Conservation (phyloP, 805 yeast genomes). For the Metschnikowia rubicola region DNA sequence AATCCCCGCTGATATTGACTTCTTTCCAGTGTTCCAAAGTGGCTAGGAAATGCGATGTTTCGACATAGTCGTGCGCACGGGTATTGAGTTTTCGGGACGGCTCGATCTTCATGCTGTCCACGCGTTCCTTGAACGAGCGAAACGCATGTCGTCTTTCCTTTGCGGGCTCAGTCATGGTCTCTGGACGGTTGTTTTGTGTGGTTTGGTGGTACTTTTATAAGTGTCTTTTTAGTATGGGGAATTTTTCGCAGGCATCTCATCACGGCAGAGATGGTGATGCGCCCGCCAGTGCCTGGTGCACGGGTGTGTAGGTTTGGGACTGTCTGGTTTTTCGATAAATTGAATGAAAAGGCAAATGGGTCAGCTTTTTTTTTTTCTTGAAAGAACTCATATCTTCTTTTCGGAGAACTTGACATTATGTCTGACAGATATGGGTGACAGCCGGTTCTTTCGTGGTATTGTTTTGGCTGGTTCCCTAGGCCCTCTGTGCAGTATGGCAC, state of each 20-base stretch:
- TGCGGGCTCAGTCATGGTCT: constrained; percentile 3
- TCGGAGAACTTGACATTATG: too few species aligned
- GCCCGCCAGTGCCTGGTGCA: constrained; percentile 7
- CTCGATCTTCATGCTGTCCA: constrained; percentile 80
- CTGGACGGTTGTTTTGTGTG: too few species aligned
- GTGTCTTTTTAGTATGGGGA: not conserved
- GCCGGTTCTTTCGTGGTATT: too few species aligned
- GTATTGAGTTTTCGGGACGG: constrained; percentile 54
- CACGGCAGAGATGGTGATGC: not conserved
- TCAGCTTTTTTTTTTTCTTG: too few species aligned
- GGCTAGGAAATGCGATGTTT: constrained; percentile 73
- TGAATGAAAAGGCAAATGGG: not conserved
- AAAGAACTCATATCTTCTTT: too few species aligned
- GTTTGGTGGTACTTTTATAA: too few species aligned
- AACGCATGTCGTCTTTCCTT: constrained; percentile 52
- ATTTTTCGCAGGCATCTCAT: constrained; percentile 15
- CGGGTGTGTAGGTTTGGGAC: constrained; percentile 5
- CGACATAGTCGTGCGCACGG: constrained; percentile 67
- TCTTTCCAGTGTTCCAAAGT: constrained; percentile 87
- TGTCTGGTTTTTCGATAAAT: not conserved
- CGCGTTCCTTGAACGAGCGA: constrained; percentile 76
- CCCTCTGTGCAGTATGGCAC: too few species aligned
- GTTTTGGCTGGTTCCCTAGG: too few species aligned
- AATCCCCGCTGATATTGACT: constrained; percentile 70
- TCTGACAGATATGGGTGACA: too few species aligned